Conservation (phyloP, 345 rosid species). For the Salix brachista region DNA sequence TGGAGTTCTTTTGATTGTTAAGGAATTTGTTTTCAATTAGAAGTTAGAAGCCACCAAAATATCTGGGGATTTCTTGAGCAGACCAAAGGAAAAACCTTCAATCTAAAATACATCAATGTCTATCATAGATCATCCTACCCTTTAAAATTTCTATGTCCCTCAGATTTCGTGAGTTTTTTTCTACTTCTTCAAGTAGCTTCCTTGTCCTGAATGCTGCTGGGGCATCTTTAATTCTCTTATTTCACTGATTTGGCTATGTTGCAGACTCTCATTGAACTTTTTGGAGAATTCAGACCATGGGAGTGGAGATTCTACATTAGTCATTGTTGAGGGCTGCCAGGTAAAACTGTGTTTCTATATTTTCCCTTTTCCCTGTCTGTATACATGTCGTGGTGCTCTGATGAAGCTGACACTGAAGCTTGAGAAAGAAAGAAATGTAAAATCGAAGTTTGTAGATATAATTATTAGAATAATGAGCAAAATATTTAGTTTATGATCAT, state of each 20-base stretch:
- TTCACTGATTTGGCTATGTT: not conserved
- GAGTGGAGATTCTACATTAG: conserved; percentile 42
- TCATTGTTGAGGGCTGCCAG: conserved; percentile 67
- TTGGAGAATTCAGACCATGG: conserved; percentile 38
- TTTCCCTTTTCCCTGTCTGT: not conserved
- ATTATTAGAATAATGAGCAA: no score
- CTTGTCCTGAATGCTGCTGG: not conserved
- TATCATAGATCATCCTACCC: not conserved
- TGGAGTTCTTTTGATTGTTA: not conserved
- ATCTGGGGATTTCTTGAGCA: not conserved
- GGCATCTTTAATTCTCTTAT: not conserved
- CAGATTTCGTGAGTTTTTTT: not conserved
- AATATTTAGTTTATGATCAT: no score
- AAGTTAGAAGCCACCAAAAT: not conserved
- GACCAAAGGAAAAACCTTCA: not conserved
- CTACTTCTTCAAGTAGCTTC: not conserved
- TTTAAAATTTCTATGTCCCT: not conserved
- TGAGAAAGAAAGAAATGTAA: conserved; percentile 56
- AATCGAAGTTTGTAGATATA: no score
- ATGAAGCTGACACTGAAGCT: conserved; percentile 56
- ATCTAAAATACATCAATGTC: not conserved
- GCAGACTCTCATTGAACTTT: conserved; percentile 57
- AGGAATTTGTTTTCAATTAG: not conserved
- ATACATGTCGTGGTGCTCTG: not conserved
- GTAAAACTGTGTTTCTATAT: conserved; percentile 18